phyloP scores from a whole-genome alignment of 495 filamentous ascomycete species.

The Neurospora sp. region DNA sequence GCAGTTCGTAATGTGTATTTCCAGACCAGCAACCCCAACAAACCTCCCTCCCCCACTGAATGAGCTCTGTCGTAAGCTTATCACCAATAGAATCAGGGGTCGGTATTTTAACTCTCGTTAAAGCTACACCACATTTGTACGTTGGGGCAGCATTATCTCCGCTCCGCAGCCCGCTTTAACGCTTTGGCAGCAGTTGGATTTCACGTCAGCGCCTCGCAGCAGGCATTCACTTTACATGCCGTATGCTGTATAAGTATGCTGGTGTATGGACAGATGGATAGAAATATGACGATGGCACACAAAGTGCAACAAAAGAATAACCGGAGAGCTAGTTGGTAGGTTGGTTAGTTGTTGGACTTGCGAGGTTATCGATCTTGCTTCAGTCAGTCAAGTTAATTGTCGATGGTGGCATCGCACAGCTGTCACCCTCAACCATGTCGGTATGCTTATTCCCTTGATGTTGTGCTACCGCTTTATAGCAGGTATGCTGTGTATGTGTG shows the following conservation, averaged over 20 bases:
- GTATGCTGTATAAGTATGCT: neutral
- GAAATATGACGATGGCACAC: neutral
- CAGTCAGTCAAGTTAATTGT: too few species aligned
- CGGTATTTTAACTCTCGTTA: neutral
- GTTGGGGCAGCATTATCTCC: neutral
- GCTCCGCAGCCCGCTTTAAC: neutral
- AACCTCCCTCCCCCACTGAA: neutral
- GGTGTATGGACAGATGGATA: neutral
- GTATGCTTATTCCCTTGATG: neutral
- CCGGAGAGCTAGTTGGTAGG: neutral
- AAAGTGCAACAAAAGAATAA: neutral
- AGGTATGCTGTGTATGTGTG: neutral
- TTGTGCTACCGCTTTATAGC: neutral
- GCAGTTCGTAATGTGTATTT: neutral
- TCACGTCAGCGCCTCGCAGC: neutral
- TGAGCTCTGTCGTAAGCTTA: conserved; percentile 10
- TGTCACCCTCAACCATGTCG: neutral
- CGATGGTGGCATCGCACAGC: neutral
- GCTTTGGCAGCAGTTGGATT: neutral
- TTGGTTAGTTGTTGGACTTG: neutral
- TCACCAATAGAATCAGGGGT: neutral
- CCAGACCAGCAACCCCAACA: neutral
- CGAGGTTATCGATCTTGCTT: neutral
- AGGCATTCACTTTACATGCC: neutral
- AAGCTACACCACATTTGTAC: neutral